Evolutionary conservation across 2,329 filamentous ascomycete genomes (phyloP), one percentile per base, ranked within the genome.

Genomic region (Neurospora crassa): DNA sequence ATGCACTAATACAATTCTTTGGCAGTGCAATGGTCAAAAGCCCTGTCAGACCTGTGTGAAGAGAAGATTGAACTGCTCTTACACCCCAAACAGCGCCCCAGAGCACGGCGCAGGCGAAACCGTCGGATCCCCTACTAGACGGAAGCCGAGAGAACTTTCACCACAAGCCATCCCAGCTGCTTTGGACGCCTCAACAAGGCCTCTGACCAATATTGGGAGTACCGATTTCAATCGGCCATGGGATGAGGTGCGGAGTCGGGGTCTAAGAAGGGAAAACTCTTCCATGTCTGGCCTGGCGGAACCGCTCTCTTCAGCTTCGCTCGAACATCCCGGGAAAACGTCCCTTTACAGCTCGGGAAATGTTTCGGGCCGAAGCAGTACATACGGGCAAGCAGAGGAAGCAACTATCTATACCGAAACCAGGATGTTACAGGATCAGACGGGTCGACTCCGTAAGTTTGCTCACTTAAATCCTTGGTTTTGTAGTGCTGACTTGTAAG

Each of bases 11-110:
- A 11, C 29, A 18, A 11, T 37, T 63, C 16, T 63, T 63, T 16
- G 70, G 70, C 72, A 90, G 88, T 90, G 88, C 79, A 87, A 90
- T 79, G 88, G 87, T 37, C 76, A 83, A 67, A 83, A 81, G 69
- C 88, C 87, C 45, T 90, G 88, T 78, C 84, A 83, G 72, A 87
- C 85, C 34, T 90, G 88, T 79, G 80, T 82, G 67, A 89, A 87
- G 79, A 84, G 86, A 78, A 80, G 77, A 24, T 77, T 85, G 70
- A 76, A 74, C 4, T 87, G 85, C 74, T 75, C 79, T 40, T 87
- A 86, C 75, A 79, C 79, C n/a, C 74, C 81, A 45, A 76, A 73
- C 72, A 75, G 77, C 69, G 76, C 72, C 68, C 73, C 77, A 67
- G 78, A 80, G 68, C 71, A 77, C 72, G 71, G 75, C 71, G 75